These are phyloP conservation scores for Russula brevipes DNA, from an alignment of 768 basidiomycete species.

Conservation along the genomic window DNA sequence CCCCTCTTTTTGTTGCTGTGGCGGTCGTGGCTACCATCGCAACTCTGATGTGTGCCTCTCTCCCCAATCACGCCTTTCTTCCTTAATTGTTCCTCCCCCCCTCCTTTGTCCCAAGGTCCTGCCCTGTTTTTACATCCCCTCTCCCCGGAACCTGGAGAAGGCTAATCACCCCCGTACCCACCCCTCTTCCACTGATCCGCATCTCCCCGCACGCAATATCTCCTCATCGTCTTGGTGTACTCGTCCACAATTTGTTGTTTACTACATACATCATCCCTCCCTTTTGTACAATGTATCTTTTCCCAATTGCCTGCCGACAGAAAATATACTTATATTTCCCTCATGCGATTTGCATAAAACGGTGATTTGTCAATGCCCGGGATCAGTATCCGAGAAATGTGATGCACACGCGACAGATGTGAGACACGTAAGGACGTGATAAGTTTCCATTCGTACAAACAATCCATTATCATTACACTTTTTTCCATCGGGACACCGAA, in stretches of 20 bases:
- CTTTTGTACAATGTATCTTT: slow-evolving; percentile 17
- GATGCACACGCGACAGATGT: background rate
- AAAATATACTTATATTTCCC: background rate
- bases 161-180: background rate
- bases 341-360: background rate
- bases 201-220: slow-evolving; percentile 12
- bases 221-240: slow-evolving; percentile 19
- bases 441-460: background rate
- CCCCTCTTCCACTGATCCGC: background rate
- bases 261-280: slow-evolving; percentile 14
- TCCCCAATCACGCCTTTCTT: background rate
- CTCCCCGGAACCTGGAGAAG: slow-evolving; percentile 13
- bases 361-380: background rate
- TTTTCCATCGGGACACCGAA: slow-evolving; percentile 14
- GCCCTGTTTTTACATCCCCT: slow-evolving; percentile 1
- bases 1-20: background rate
- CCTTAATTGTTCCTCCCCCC: background rate
- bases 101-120: background rate
- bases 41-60: slow-evolving; percentile 8
- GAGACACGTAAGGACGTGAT: slow-evolving; percentile 7
- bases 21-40: slow-evolving; percentile 5
- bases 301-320: background rate
- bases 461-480: slow-evolving; percentile 14
- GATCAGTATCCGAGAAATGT: background rate
- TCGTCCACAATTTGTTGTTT: slow-evolving; percentile 13